Percentiles rank a stretch among this genome's conserved stretches.
Evolutionary conservation across 129 eudicot genomes (phyloP).

Genomic region (Erigeron canadensis): DNA sequence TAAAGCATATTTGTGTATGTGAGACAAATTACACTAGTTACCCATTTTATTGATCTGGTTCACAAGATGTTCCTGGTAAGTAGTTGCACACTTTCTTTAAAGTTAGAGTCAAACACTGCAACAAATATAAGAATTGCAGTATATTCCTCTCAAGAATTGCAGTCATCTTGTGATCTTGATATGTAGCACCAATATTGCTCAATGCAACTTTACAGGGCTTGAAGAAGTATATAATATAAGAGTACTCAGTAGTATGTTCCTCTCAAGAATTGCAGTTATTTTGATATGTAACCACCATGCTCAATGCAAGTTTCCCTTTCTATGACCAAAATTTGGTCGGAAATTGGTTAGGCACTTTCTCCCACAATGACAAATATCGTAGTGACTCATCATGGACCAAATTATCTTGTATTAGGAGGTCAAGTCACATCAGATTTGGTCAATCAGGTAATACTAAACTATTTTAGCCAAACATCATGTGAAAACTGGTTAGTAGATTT

Average conservation of each 20-base stretch:
- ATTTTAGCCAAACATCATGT: not conserved
- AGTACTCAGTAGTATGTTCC: no score
- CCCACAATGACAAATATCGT: not conserved
- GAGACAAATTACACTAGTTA: not conserved
- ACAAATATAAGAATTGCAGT: no score
- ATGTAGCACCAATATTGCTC: no score
- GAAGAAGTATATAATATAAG: not conserved
- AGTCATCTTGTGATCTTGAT: no score
- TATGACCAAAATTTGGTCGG: not conserved
- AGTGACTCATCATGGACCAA: conserved; percentile 6
- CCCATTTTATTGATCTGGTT: not conserved
- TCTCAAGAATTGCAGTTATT: not conserved
- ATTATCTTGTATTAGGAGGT: not conserved
- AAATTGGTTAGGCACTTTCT: not conserved
- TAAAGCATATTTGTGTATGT: not conserved
- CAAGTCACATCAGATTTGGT: not conserved
- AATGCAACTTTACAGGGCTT: not conserved
- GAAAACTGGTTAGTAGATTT: not conserved
- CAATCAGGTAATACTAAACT: not conserved
- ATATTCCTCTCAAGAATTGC: no score
- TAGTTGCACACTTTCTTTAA: not conserved
- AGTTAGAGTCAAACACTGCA: not conserved
- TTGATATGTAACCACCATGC: not conserved
- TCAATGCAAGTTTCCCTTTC: not conserved
- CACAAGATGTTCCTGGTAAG: not conserved